These are phyloP conservation scores for Graphilbum ipis-grandicollis DNA, from an alignment of 2,329 filamentous ascomycete species.

Conservation along the genomic window DNA sequence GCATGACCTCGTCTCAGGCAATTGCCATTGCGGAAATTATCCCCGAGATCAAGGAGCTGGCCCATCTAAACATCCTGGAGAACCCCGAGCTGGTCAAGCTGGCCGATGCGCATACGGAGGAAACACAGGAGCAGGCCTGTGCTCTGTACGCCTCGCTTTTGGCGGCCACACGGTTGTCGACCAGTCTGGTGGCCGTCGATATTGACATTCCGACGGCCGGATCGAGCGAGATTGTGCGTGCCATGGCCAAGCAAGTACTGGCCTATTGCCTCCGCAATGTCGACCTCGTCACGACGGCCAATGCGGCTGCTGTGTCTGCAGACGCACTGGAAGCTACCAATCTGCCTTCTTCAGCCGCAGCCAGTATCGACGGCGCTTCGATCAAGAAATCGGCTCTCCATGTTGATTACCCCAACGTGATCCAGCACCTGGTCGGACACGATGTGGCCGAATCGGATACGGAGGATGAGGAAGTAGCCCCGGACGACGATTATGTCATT, in stretches of 20 bases:
- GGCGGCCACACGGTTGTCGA: conserved; percentile 70
- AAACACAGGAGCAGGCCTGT: conserved; percentile 78
- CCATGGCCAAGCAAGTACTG: conserved; percentile 83
- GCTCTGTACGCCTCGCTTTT: conserved; percentile 85
- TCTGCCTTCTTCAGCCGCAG: conserved; percentile 3
- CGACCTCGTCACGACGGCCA: conserved; percentile 52
- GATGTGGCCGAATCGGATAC: conserved; percentile 30
- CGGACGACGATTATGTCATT: conserved; percentile 89
- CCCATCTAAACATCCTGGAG: conserved; percentile 73
- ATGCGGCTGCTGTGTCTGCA: conserved; percentile 24
- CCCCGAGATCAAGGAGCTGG: conserved; percentile 64
- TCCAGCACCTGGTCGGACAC: conserved; percentile 74
- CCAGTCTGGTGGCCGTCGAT: conserved; percentile 73
- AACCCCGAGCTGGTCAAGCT: conserved; percentile 58
- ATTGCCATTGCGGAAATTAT: conserved; percentile 84
- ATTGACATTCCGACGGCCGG: conserved; percentile 71
- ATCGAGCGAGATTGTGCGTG: conserved; percentile 81
- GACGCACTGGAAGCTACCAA: conserved; percentile 14
- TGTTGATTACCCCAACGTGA: conserved; percentile 51
- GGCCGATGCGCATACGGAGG: conserved; percentile 59
- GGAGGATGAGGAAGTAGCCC: conserved; percentile 50
- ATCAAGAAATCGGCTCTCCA: background rate
- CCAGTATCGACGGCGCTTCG: conserved; percentile 8
- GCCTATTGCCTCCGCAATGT: conserved; percentile 88
- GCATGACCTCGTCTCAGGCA: conserved; percentile 69